Percentiles rank a stretch among this genome's conserved stretches.
Evolutionary conservation across 2,329 filamentous ascomycete species (phyloP).

Genomic region (Exophiala oligosperma): DNA sequence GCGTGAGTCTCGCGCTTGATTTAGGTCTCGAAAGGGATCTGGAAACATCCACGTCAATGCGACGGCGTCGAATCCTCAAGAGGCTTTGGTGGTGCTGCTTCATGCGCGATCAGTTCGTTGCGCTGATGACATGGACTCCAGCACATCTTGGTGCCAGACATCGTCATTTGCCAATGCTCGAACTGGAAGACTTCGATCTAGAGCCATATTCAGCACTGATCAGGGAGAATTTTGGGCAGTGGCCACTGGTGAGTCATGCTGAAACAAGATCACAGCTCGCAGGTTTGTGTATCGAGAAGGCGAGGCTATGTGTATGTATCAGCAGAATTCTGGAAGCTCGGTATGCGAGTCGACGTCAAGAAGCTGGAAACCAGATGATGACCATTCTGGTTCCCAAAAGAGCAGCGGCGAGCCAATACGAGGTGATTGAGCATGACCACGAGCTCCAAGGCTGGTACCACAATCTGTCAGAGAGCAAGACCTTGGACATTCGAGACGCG

Average conservation of each 20-base stretch:
- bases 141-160: slow-evolving; percentile 83
- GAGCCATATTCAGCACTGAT: slow-evolving; percentile 53
- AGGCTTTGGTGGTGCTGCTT: slow-evolving; percentile 97
- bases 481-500: slow-evolving; percentile 4
- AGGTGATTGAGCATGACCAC: slow-evolving; percentile 74
- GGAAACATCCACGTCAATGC: slow-evolving; percentile 69
- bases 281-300: slow-evolving; percentile 13
- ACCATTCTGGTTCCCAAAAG: slow-evolving; percentile 76
- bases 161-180: slow-evolving; percentile 36
- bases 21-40: slow-evolving; percentile 63
- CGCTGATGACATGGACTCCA: slow-evolving; percentile 86
- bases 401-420: slow-evolving; percentile 73
- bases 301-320: slow-evolving; percentile 14
- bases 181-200: slow-evolving; percentile 13
- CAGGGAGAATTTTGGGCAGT: slow-evolving; percentile 46
- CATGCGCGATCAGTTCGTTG: slow-evolving; percentile 88
- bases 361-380: slow-evolving; percentile 3
- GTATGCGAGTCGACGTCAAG: slow-evolving; percentile 8
- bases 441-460: slow-evolving; percentile 77
- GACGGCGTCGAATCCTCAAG: slow-evolving; percentile 78
- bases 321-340: slow-evolving; percentile 9
- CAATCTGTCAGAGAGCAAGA: slow-evolving; percentile 38
- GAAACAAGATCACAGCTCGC: slow-evolving; percentile 5
- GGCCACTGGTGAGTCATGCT: background rate
- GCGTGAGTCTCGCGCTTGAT: slow-evolving; percentile 85